A percentile compares a stretch with the other conserved stretches of the same genome.
phyloP scores from a whole-genome alignment of 2,329 filamentous ascomycete species.

The Lojkania enalia region DNA sequence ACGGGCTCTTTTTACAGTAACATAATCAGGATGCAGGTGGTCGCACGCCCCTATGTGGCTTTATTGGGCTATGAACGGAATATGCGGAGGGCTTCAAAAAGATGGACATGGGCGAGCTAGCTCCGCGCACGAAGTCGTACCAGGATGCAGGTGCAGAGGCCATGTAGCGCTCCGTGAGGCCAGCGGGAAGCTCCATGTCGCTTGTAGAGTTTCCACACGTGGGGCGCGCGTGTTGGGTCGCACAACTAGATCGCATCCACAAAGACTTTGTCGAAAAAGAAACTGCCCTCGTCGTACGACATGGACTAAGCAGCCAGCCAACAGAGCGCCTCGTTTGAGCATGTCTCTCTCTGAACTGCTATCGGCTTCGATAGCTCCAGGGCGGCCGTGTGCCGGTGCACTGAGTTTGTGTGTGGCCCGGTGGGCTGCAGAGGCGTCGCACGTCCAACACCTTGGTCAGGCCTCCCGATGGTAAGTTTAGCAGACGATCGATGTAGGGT shows the following conservation, averaged over 20 bases:
- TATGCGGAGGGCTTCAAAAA: conserved; percentile 13
- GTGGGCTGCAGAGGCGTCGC: conserved; percentile 9
- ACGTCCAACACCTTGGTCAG: conserved; percentile 13
- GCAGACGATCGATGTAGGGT: conserved; percentile 10
- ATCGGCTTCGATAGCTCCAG: conserved; percentile 15
- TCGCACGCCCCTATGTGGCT: conserved; percentile 34
- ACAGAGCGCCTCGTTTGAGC: conserved; percentile 10
- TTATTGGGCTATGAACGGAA: conserved; percentile 29
- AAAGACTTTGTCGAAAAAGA: conserved; percentile 19
- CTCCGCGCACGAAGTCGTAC: conserved; percentile 20
- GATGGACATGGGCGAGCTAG: conserved; percentile 14
- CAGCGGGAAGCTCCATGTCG: conserved; percentile 11
- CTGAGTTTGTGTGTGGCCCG: conserved; percentile 8
- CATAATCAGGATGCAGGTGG: conserved; percentile 20
- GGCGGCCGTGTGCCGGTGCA: conserved; percentile 16
- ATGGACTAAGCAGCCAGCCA: conserved; percentile 16
- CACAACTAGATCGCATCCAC: conserved; percentile 18
- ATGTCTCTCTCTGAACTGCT: conserved; percentile 9
- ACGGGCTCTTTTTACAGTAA: conserved; percentile 26
- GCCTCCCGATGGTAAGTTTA: conserved; percentile 7
- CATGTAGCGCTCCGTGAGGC: conserved; percentile 16
- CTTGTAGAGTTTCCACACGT: conserved; percentile 33
- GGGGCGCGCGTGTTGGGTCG: conserved; percentile 21
- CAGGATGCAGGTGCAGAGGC: conserved; percentile 15
- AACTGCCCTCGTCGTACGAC: conserved; percentile 20